Percentiles rank a stretch among this genome's conserved stretches.
These are phyloP conservation scores for Alternaria arborescens DNA, from an alignment of 2,329 filamentous ascomycete genomes.

Conservation along the genomic window DNA sequence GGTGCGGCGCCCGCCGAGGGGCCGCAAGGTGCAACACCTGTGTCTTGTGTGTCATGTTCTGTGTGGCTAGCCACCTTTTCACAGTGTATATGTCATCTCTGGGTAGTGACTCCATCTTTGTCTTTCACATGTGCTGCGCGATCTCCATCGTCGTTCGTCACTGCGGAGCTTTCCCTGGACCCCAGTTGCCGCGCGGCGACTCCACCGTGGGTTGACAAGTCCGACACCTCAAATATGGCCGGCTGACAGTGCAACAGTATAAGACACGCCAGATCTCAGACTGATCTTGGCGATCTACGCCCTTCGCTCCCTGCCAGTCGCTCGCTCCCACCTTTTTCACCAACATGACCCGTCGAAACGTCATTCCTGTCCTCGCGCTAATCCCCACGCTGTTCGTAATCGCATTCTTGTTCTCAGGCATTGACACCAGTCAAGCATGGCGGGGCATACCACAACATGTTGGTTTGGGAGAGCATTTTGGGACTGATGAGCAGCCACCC, in stretches of 20 bases:
- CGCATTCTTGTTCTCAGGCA: conserved; percentile 52
- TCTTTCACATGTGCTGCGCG: neutral
- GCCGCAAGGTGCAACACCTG: conserved; percentile 8
- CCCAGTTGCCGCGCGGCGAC: conserved; percentile 23
- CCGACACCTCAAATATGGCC: conserved; percentile 1
- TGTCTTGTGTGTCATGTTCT: conserved; percentile 8
- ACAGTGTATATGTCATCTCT: conserved; percentile 6
- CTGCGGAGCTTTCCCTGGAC: conserved; percentile 7
- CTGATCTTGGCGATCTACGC: neutral
- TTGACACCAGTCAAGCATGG: conserved; percentile 47
- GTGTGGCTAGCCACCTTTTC: neutral
- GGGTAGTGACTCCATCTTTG: neutral
- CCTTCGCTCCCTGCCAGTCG: conserved; percentile 4
- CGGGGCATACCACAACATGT: conserved; percentile 52
- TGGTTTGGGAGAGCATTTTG: conserved; percentile 50
- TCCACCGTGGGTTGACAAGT: conserved; percentile 21
- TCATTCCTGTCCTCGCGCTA: conserved; percentile 44
- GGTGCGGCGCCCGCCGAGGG: conserved; percentile 13
- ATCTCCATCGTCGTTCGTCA: neutral
- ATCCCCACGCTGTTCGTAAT: conserved; percentile 44
- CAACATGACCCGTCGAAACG: conserved; percentile 41
- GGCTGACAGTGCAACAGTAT: conserved; percentile 11
- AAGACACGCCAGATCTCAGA: neutral
- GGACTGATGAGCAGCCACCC: conserved; percentile 19
- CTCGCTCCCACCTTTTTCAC: conserved; percentile 2